phyloP scores from a whole-genome alignment of 176 grass and related monocot species.

The Oryza officinalis region DNA sequence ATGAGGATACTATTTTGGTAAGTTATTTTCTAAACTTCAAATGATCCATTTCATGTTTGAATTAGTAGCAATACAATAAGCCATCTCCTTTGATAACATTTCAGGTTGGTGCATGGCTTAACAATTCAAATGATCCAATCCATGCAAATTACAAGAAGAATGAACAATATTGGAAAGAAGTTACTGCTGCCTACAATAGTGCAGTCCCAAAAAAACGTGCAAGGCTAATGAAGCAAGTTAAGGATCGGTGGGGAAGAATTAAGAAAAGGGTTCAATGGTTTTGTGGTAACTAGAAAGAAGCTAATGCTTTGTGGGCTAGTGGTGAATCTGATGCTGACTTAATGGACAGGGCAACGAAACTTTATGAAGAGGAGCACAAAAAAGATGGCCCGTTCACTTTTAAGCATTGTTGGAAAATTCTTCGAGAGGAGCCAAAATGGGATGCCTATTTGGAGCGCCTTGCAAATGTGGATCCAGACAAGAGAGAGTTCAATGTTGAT shows the following conservation, averaged over 20 bases:
- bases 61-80: no score
- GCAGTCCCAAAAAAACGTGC: not conserved
- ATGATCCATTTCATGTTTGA: no score
- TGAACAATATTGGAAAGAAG: not conserved
- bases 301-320: not conserved
- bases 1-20: not conserved
- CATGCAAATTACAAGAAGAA: not conserved
- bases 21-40: no score
- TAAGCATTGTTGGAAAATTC: conserved; percentile 6
- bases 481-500: not conserved
- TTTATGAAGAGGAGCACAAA: conserved; percentile 2
- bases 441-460: not conserved
- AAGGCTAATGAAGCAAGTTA: not conserved
- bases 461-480: not conserved
- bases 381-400: conserved; percentile 9
- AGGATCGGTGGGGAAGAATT: conserved; percentile 19
- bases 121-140: conserved; percentile 6
- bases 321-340: not conserved
- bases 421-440: not conserved
- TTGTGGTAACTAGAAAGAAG: conserved; percentile 5
- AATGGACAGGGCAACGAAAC: not conserved
- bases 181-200: not conserved
- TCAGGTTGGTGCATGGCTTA: not conserved
- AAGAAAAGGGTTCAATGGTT: conserved; percentile 24
- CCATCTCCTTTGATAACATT: not conserved